Percentiles rank a stretch among this genome's conserved stretches.
Conservation (phyloP, 495 filamentous ascomycete genomes). For the Penicillium soppii region DNA sequence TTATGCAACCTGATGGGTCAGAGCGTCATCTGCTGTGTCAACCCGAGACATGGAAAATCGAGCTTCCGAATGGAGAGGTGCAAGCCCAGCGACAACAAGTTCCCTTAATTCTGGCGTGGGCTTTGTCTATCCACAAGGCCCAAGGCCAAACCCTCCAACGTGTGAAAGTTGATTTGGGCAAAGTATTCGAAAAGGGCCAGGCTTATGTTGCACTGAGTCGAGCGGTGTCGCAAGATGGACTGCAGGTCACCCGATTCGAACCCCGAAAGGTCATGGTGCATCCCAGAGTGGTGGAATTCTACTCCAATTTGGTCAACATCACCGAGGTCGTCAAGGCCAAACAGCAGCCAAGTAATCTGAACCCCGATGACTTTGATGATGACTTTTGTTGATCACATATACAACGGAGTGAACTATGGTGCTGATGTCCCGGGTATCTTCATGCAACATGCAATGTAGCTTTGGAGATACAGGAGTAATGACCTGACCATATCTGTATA, state of each 20-base stretch:
- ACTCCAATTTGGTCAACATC: constrained; percentile 68
- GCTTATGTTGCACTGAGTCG: constrained; percentile 62
- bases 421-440: not conserved
- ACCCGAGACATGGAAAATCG: constrained; percentile 91
- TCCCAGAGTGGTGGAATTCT: constrained; percentile 80
- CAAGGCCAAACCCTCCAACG: constrained; percentile 94
- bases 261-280: constrained; percentile 93
- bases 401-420: not conserved
- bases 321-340: constrained; percentile 36
- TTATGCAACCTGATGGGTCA: constrained; percentile 74
- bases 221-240: constrained; percentile 80
- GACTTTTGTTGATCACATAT: constrained; percentile 15
- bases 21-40: constrained; percentile 76
- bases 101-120: constrained; percentile 91
- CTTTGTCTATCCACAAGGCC: constrained; percentile 95
- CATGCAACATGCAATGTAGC: not conserved
- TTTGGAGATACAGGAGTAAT: no score
- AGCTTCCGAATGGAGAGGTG: constrained; percentile 90
- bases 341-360: constrained; percentile 8
- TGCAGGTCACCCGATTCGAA: constrained; percentile 88
- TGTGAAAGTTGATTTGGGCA: constrained; percentile 90
- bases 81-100: constrained; percentile 70
- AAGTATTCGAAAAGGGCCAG: constrained; percentile 91
- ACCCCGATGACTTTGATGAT: constrained; percentile 34
- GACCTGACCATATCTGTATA: no score